Base-by-base conservation (phyloP, 352 stramenopile species). In the Ophiocytium majus region DNA sequence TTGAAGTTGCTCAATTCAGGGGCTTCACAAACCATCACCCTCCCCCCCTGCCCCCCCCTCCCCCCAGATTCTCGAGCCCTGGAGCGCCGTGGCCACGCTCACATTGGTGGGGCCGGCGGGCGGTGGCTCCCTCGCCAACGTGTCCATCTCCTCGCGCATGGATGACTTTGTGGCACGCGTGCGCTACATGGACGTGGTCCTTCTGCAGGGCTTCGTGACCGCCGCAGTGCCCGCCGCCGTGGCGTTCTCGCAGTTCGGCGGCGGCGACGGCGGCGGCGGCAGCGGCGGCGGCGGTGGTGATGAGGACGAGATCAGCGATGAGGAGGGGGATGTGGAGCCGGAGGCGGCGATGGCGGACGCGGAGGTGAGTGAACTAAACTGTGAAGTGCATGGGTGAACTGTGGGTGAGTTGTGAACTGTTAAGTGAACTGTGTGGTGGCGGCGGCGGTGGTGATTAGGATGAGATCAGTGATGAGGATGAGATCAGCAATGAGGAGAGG, bases 151-250 rank as follows among this genome's bases (percentile, higher is more conserved):
- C 10, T 64, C 43, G 71, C 63, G 74, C 23, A 35, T 36, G 10
- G 84, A 86, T 33, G 80, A 57, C 1, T 1, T 88, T 0, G 84
- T 86, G 37, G 84, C 84, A 19, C 76, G 84, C 36, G 33, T 88
- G 35, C 81, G 79, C 28, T 88, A 88, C 80, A 85, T 64, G 34
- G 84, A 88, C 49, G 75, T 88, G 32, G 74, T 88, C 43, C 74
- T 88, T 28, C 28, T 88, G 0, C 49, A 34, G 17, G 82, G 35
- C 0, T 85, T 83, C 32, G 28, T 83, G 23, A 14, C 5, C 5
- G 75, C 75, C 10, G 75, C 32, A 9, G 19, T 81, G 36, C 75
- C 75, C 10, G 32, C 19, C 1, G 32, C 36, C 10, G 19, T 43
- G 36, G 34, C 75, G 34, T 17, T 31, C 1, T 5, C 36, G 75